A percentile compares a stretch with the other conserved stretches of the same genome.
Conservation (phyloP, 1,139 yeast species). For the Schizosaccharomyces versatilis region DNA sequence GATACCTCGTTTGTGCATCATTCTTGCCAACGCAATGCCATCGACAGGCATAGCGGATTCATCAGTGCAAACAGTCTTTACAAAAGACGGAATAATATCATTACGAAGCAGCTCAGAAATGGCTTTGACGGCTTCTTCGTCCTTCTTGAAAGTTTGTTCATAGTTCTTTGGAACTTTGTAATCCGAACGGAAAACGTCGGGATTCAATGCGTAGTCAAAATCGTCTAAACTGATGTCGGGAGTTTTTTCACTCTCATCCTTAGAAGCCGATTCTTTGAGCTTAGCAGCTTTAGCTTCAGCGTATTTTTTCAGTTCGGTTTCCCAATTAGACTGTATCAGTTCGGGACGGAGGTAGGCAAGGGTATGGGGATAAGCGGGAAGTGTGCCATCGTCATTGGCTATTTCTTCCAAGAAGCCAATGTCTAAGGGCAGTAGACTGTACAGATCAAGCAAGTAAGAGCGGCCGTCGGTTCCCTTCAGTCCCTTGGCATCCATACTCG, state of each 20-base stretch:
- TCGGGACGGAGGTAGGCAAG: constrained; percentile 65
- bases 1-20: constrained; percentile 63
- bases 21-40: constrained; percentile 47
- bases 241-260: constrained; percentile 4
- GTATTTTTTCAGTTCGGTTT: constrained; percentile 36
- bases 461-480: constrained; percentile 69
- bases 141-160: constrained; percentile 21
- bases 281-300: constrained; percentile 13
- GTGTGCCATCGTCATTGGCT: constrained; percentile 18
- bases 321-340: constrained; percentile 83
- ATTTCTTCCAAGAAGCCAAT: constrained; percentile 40
- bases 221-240: too few relatives aligned
- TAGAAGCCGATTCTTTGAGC: neutral
- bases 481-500: constrained; percentile 70
- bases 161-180: constrained; percentile 21
- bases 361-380: constrained; percentile 50
- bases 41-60: constrained; percentile 49
- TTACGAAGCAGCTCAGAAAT: constrained; percentile 42
- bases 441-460: constrained; percentile 62
- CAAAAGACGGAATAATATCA: constrained; percentile 39
- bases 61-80: constrained; percentile 31
- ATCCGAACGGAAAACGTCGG: constrained; percentile 43
- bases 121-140: constrained; percentile 44
- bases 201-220: constrained; percentile 38
- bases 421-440: constrained; percentile 69